Conservation (phyloP, 805 yeast genomes). For the Zygosaccharomyces rouxii region DNA sequence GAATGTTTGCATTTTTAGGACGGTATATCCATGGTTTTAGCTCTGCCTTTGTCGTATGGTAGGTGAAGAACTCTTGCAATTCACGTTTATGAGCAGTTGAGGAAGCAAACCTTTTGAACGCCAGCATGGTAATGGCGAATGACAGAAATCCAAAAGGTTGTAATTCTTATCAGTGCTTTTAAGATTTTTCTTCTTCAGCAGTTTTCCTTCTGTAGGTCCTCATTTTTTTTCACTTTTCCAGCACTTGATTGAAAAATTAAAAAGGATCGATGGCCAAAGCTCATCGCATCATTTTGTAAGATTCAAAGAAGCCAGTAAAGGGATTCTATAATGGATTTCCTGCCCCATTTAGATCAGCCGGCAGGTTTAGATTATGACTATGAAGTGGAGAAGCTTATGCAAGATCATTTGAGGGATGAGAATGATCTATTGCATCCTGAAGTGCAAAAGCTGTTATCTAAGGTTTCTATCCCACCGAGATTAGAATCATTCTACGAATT, state of each 20-base stretch:
- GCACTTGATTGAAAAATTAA: neutral
- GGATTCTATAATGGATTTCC: constrained; percentile 14
- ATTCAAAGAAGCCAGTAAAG: neutral
- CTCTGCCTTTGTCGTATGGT: constrained; percentile 33
- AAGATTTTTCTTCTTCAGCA: neutral
- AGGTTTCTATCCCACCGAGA: neutral
- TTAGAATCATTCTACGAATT: constrained; percentile 1
- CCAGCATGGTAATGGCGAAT: constrained; percentile 7
- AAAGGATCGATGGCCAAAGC: neutral
- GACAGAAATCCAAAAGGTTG: neutral
- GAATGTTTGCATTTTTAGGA: constrained; percentile 37
- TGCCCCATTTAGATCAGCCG: constrained; percentile 15
- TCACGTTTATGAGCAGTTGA: constrained; percentile 22
- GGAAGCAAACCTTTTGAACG: constrained; percentile 19
- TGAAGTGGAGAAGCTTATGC: constrained; percentile 13
- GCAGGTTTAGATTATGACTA: neutral
- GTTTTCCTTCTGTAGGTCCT: neutral
- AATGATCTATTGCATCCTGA: constrained; percentile 27
- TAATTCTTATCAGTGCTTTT: neutral
- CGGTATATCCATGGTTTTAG: constrained; percentile 40
- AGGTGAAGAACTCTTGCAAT: constrained; percentile 34
- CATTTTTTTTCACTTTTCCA: neutral
- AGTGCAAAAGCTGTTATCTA: constrained; percentile 4
- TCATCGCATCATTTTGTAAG: neutral
- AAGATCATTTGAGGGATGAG: constrained; percentile 24